phyloP scores from a whole-genome alignment of 2,329 filamentous ascomycete genomes.

The Bipolaris zeicola region DNA sequence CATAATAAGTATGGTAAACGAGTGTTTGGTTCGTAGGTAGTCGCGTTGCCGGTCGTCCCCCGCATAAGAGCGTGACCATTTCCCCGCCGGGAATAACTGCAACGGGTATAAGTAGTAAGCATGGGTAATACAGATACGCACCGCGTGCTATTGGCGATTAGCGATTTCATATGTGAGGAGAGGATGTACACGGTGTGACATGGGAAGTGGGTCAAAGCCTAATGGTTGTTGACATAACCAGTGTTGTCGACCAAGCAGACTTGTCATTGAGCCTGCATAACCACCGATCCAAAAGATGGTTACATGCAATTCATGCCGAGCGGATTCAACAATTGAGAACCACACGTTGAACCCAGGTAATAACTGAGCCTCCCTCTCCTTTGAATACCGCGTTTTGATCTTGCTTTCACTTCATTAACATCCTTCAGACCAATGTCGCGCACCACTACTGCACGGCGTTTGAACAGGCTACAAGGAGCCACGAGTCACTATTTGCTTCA shows the following conservation, averaged over 20 bases:
- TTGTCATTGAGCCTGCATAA: background rate
- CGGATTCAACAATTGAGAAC: background rate
- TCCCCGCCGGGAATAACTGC: slow-evolving; percentile 6
- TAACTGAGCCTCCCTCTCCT: too few relatives aligned
- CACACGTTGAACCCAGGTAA: too few relatives aligned
- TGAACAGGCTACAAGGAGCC: too few relatives aligned
- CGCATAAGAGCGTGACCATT: background rate
- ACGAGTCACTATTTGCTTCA: too few relatives aligned
- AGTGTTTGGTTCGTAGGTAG: background rate
- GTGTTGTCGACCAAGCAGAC: background rate
- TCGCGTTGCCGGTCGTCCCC: background rate
- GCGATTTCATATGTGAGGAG: background rate
- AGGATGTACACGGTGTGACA: background rate
- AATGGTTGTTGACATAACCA: background rate
- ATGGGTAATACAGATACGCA: background rate
- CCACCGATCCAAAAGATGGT: background rate
- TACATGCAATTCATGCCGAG: background rate
- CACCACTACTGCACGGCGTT: too few relatives aligned
- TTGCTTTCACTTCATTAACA: too few relatives aligned
- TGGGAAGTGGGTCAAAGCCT: slow-evolving; percentile 1
- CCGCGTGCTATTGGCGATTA: slow-evolving; percentile 2
- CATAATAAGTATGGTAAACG: slow-evolving; percentile 15
- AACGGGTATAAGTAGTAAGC: background rate
- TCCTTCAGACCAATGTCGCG: too few relatives aligned
- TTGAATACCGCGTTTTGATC: too few relatives aligned